Conservation (phyloP, 2,329 filamentous ascomycete genomes). For the Tolypocladium tundrense region DNA sequence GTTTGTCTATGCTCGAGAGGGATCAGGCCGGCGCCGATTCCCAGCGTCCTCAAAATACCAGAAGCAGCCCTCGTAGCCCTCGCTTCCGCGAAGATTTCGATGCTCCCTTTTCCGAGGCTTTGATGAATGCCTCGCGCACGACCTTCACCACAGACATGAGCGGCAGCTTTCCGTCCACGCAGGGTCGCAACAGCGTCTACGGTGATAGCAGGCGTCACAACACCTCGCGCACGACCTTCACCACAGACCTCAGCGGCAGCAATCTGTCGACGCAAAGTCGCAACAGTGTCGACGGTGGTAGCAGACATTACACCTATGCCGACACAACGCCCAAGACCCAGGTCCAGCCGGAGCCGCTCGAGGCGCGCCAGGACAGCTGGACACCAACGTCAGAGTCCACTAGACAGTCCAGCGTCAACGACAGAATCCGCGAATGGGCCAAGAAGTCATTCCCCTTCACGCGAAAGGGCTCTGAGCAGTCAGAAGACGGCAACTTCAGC, state of each 20-base stretch:
- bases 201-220: constrained; percentile 13
- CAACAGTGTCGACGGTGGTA: constrained; percentile 16
- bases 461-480: constrained; percentile 11
- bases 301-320: constrained; percentile 3
- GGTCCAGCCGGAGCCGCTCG: neutral
- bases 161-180: constrained; percentile 13
- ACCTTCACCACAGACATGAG: constrained; percentile 15
- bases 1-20: constrained; percentile 4
- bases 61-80: constrained; percentile 19
- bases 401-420: constrained; percentile 19
- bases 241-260: constrained; percentile 13
- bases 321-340: neutral
- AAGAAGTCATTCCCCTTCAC: constrained; percentile 18
- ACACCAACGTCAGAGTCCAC: constrained; percentile 15
- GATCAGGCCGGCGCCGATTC: constrained; percentile 4
- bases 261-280: constrained; percentile 13
- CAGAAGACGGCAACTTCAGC: constrained; percentile 13
- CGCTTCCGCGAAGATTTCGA: constrained; percentile 28
- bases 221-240: constrained; percentile 16
- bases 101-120: constrained; percentile 24
- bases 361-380: constrained; percentile 13
- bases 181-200: constrained; percentile 15
- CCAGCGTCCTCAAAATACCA: constrained; percentile 6
- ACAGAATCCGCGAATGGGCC: constrained; percentile 22
- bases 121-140: constrained; percentile 20